Percentiles rank a stretch among this genome's conserved stretches.
Conservation (phyloP, 306 rosid species). For the Gillenia trifoliata region DNA sequence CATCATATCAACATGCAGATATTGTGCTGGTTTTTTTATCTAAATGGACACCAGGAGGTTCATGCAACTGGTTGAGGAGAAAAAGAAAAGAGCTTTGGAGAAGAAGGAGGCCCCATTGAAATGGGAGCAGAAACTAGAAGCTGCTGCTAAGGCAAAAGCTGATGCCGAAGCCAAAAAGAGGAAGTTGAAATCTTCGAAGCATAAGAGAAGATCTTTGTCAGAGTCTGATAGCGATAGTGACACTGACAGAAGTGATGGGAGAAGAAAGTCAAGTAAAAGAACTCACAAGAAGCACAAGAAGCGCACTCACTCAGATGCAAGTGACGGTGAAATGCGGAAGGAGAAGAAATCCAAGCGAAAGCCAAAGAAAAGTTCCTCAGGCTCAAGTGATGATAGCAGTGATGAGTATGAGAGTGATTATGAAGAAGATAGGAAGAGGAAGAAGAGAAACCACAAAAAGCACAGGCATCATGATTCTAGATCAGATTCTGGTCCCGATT, state of each 20-base stretch:
- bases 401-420: constrained; percentile 45
- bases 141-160: constrained; percentile 70
- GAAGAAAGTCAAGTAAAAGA: constrained; percentile 49
- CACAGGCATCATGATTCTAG: constrained; percentile 35
- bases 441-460: constrained; percentile 50
- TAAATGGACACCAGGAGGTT: constrained; percentile 80
- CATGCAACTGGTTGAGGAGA: constrained; percentile 90
- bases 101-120: constrained; percentile 92
- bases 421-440: constrained; percentile 59
- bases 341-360: constrained; percentile 54
- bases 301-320: constrained; percentile 49
- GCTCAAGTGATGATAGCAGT: constrained; percentile 41
- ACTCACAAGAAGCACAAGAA: constrained; percentile 62
- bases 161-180: constrained; percentile 69
- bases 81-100: constrained; percentile 82
- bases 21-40: constrained; percentile 56
- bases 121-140: constrained; percentile 94
- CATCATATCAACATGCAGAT: constrained; percentile 79
- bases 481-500: constrained; percentile 45
- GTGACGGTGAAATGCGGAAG: constrained; percentile 54
- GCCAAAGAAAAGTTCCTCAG: constrained; percentile 41
- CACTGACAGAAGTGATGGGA: constrained; percentile 38
- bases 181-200: constrained; percentile 60
- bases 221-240: constrained; percentile 43
- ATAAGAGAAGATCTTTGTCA: constrained; percentile 50